Conservation (phyloP, 2,329 filamentous ascomycete genomes). For the Fusarium gaditjirri region DNA sequence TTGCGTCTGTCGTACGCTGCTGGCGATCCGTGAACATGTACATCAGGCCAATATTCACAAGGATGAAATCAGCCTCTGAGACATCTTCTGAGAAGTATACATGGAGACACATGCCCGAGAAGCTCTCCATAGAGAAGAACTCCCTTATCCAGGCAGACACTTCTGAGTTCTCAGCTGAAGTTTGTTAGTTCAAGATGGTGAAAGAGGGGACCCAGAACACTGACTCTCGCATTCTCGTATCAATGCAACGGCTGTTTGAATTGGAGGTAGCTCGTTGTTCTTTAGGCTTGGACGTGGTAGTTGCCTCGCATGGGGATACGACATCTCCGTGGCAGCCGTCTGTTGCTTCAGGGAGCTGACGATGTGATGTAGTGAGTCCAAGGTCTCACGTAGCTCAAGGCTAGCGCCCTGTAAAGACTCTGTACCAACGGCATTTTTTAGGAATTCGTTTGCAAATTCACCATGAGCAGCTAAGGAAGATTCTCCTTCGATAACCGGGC, state of each 20-base stretch:
- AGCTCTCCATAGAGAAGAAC: conserved; percentile 45
- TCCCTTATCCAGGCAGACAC: conserved; percentile 45
- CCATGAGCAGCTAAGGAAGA: conserved; percentile 59
- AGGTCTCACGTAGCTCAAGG: conserved; percentile 49
- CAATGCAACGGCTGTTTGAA: conserved; percentile 38
- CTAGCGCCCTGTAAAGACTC: conserved; percentile 43
- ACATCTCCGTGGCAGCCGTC: conserved; percentile 39
- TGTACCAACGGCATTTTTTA: conserved; percentile 51
- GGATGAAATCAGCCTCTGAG: conserved; percentile 48
- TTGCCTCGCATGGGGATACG: conserved; percentile 37
- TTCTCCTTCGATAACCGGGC: conserved; percentile 55
- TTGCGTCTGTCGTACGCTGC: conserved; percentile 6
- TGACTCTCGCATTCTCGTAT: conserved; percentile 37
- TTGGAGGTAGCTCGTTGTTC: conserved; percentile 37
- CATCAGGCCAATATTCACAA: conserved; percentile 48
- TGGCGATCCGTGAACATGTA: conserved; percentile 45
- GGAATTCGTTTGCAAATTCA: conserved; percentile 58
- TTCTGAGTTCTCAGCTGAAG: conserved; percentile 37
- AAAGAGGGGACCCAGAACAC: not conserved
- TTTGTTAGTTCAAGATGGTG: not conserved
- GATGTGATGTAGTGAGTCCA: conserved; percentile 49
- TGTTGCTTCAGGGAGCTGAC: conserved; percentile 42
- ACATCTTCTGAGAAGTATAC: conserved; percentile 49
- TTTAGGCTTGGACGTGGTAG: conserved; percentile 35
- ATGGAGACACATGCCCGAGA: conserved; percentile 48